These are phyloP conservation scores for Phytophthora fragariaefolia DNA, from an alignment of 352 stramenopile genomes.

Conservation along the genomic window DNA sequence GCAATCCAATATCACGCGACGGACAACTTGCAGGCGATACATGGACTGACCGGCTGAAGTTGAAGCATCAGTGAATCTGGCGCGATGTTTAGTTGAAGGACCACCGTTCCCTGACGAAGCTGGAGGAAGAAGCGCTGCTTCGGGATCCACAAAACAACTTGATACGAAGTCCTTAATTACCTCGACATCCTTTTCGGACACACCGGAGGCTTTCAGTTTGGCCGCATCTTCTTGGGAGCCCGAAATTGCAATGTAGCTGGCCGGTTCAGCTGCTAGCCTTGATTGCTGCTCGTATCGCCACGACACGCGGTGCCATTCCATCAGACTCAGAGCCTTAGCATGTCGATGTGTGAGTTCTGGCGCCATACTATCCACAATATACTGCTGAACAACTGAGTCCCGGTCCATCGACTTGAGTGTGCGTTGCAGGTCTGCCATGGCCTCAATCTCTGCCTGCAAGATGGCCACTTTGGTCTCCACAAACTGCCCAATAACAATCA, in stretches of 20 bases:
- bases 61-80: slow-evolving; percentile 67
- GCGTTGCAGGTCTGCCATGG: slow-evolving; percentile 66
- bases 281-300: slow-evolving; percentile 67
- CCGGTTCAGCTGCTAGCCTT: slow-evolving; percentile 48
- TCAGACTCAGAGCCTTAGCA: slow-evolving; percentile 73
- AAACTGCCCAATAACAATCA: slow-evolving; percentile 88
- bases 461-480: slow-evolving; percentile 87
- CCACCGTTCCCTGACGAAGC: slow-evolving; percentile 18
- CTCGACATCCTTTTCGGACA: slow-evolving; percentile 76
- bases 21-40: slow-evolving; percentile 76
- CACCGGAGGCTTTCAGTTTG: slow-evolving; percentile 62
- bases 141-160: slow-evolving; percentile 78
- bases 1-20: slow-evolving; percentile 67
- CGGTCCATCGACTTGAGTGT: slow-evolving; percentile 80
- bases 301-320: slow-evolving; percentile 79
- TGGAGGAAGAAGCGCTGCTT: slow-evolving; percentile 49
- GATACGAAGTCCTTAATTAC: slow-evolving; percentile 90
- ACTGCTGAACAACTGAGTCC: slow-evolving; percentile 88
- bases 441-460: slow-evolving; percentile 82
- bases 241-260: slow-evolving; percentile 51
- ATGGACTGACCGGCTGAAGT: slow-evolving; percentile 49
- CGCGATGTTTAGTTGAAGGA: slow-evolving; percentile 56
- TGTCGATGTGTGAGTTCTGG: slow-evolving; percentile 83
- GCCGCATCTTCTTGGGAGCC: slow-evolving; percentile 47
- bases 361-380: slow-evolving; percentile 84